Percentiles rank a stretch among this genome's conserved stretches.
Conservation (phyloP, 2,329 filamentous ascomycete genomes). For the Ceratocystis alfenasii region DNA sequence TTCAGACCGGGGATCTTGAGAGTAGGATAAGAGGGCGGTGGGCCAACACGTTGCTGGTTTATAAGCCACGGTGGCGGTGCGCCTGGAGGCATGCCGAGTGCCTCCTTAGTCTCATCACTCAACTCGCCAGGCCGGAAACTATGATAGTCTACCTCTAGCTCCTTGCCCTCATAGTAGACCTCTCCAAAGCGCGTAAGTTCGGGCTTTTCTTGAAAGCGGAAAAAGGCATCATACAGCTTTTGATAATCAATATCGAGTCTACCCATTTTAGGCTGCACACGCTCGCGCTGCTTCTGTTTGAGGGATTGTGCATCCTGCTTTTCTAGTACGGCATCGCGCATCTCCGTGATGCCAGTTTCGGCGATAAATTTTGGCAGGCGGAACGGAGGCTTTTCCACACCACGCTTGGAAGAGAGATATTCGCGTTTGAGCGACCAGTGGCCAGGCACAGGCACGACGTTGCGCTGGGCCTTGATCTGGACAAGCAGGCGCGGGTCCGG, state of each 20-base stretch:
- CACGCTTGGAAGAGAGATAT: conserved; percentile 91
- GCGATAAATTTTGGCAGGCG: conserved; percentile 90
- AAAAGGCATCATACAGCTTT: conserved; percentile 96
- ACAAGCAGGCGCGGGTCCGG: conserved; percentile 80
- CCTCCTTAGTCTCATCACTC: conserved; percentile 79
- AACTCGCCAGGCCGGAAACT: conserved; percentile 84
- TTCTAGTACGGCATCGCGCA: conserved; percentile 91
- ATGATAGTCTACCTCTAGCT: conserved; percentile 87
- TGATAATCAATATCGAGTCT: conserved; percentile 98
- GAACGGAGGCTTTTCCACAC: conserved; percentile 91
- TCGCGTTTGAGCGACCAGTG: conserved; percentile 97
- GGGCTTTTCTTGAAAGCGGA: conserved; percentile 93
- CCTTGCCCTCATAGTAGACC: conserved; percentile 99
- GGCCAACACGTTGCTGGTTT: conserved; percentile 87
- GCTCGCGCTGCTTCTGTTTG: conserved; percentile 90
- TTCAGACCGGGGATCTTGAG: conserved; percentile 91
- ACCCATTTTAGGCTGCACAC: conserved; percentile 90
- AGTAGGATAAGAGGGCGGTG: conserved; percentile 89
- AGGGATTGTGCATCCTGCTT: conserved; percentile 86
- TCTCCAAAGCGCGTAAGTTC: conserved; percentile 89
- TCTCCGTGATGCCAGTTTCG: conserved; percentile 93
- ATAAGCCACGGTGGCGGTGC: conserved; percentile 95
- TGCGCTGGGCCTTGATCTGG: conserved; percentile 87
- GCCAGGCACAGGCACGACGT: conserved; percentile 83
- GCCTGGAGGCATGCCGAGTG: conserved; percentile 82